Evolutionary conservation across 2,329 filamentous ascomycete species (phyloP).

Genomic region (Ophiostoma montium): DNA sequence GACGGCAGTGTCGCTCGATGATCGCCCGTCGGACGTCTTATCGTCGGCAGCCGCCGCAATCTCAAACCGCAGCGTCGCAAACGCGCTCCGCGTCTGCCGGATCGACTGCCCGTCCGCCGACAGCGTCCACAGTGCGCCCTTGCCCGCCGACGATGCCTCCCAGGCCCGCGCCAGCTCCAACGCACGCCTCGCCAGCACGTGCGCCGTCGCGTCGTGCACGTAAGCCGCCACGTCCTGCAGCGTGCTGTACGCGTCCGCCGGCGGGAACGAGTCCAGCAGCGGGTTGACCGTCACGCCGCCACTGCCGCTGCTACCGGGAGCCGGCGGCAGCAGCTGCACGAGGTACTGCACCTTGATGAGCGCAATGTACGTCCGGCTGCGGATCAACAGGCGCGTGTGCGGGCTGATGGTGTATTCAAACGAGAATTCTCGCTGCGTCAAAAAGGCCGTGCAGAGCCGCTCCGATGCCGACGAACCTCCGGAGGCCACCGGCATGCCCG

Average conservation of each 20-base stretch:
- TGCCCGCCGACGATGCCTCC: constrained; percentile 1
- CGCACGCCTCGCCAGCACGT: constrained; percentile 23
- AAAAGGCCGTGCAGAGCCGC: constrained; percentile 29
- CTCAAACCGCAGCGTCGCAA: constrained; percentile 21
- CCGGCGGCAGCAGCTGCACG: constrained; percentile 22
- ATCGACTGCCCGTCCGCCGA: constrained; percentile 9
- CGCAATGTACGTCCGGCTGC: constrained; percentile 29
- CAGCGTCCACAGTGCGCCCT: constrained; percentile 17
- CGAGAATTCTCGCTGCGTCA: constrained; percentile 26
- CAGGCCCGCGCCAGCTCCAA: constrained; percentile 16
- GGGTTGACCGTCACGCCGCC: constrained; percentile 14
- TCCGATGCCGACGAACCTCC: constrained; percentile 31
- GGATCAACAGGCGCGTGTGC: constrained; percentile 27
- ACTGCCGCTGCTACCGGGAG: not conserved
- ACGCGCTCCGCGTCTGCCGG: constrained; percentile 13
- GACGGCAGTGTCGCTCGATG: not conserved
- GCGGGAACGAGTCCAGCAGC: constrained; percentile 25
- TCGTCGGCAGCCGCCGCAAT: not conserved
- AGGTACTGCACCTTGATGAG: constrained; percentile 33
- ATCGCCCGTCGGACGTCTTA: not conserved
- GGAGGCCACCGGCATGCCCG: constrained; percentile 8
- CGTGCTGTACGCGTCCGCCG: constrained; percentile 31
- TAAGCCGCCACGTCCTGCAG: constrained; percentile 31
- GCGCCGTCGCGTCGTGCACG: constrained; percentile 28
- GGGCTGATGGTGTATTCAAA: constrained; percentile 33